Conservation (phyloP, 495 filamentous ascomycete species). For the Hypoxylon subgilvum region DNA sequence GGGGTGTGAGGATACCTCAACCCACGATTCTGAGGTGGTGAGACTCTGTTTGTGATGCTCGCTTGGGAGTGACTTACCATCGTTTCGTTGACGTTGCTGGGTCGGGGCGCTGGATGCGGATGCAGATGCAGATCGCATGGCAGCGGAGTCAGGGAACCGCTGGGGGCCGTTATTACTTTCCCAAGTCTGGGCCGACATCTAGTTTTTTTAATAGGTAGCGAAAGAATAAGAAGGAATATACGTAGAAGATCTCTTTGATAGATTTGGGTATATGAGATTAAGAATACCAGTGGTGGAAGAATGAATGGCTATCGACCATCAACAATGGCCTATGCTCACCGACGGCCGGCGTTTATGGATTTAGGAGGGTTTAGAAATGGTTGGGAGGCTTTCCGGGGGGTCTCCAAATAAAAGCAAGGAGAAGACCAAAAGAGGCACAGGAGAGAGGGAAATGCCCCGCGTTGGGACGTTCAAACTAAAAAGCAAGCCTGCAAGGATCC, state of each 20-base stretch:
- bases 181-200: conserved; percentile 34
- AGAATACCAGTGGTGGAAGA: neutral
- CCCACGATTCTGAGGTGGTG: conserved; percentile 81
- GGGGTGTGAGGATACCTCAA: conserved; percentile 91
- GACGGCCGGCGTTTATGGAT: conserved; percentile 14
- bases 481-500: conserved; percentile 23
- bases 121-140: conserved; percentile 25
- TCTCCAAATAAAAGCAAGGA: conserved; percentile 14
- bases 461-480: neutral
- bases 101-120: conserved; percentile 15
- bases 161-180: conserved; percentile 24
- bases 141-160: conserved; percentile 27
- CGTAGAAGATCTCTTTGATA: neutral
- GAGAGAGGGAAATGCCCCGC: conserved; percentile 29
- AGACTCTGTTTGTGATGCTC: conserved; percentile 16
- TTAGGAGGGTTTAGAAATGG: neutral
- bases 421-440: conserved; percentile 5
- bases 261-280: conserved; percentile 4
- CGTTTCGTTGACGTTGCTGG: conserved; percentile 37
- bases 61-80: conserved; percentile 35
- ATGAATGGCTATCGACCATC: conserved; percentile 8
- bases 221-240: neutral
- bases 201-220: neutral
- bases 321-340: conserved; percentile 11
- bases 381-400: neutral